Base-by-base conservation (phyloP, 768 basidiomycete species). In the Punctularia strigosozonata region DNA sequence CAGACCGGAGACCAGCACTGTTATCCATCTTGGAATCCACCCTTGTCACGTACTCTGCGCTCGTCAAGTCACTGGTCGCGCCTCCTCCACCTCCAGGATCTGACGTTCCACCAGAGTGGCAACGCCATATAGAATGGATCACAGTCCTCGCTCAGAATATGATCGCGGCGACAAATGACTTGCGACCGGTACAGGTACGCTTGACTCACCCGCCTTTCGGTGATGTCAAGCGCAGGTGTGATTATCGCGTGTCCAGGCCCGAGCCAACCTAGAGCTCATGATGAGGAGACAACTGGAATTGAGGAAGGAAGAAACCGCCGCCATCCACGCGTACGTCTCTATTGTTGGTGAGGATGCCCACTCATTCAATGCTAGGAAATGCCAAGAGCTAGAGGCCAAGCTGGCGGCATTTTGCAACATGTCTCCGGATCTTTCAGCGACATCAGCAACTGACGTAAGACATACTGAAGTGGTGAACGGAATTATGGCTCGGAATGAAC, bases 81-180 rank as follows among this genome's bases (percentile, higher is more conserved):
- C 63, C 67, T 0, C 84, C 87, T 0, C 77, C 78, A 10, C 43
- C 64, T 23, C 52, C 69, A 25, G n/a, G n/a, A n/a, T n/a, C n/a
- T n/a, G 58, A 48, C 8, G 38, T 57, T 31, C 62, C 66, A 15
- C 78, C 82, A 20, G 77, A 83, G 43, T 90, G 85, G 83, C 70
- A 75, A 38, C 63, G 73, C 36, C 74, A 80, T 39, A 65, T 83
- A 2, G 82, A 87, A 51, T 88, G 88, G 82, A 80, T 91, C 38
- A 76, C 70, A 8, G 65, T 84, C 2, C 70, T 89, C 38, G 76
- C 76, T 5, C 82, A 87, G 55, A 94, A 92, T 55, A 69, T 94
- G 41, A 86, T 91, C 75, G 84, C 80, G 12, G 83, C 85, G 14
- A 85, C 84, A 25, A 94, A 94, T 51, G 88, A 90, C 49, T 60